Base-by-base conservation (phyloP, 1,139 yeast species). In the Lodderomyces metapsilosis region DNA sequence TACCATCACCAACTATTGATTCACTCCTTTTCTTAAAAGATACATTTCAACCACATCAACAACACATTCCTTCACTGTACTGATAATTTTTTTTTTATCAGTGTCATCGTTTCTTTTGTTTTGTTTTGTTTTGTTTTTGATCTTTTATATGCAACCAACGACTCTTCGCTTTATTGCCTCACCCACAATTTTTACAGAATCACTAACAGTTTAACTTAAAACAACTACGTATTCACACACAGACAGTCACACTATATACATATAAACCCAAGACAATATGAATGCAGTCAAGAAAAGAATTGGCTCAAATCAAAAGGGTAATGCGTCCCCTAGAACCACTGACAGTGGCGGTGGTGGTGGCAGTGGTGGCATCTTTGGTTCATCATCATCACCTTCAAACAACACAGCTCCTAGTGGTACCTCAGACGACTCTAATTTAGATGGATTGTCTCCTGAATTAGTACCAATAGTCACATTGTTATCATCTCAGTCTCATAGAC, bases 401-500 rank as follows among this genome's bases (percentile, higher is more conserved):
- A 15, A 23, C 12, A 10, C 15, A 15, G 11, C 17, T 4, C 34
- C 44, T 3, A 27, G 46, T 16, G 43, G 42, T n/a, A 17, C 48
- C 9, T n/a, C 16, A 3, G 51, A 45, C 30, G 33, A 44, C 11
- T 30, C 21, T 18, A 35, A 37, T 34, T 41, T 43, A 9, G 67
- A 61, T 17, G 69, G 59, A 10, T 51, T 71, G 28, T 68, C 76
- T n/a, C 91, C 91, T 0, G 94, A 84, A 58, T 62, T 85, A 38
- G 75, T 85, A 3, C 95, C 95, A 1, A 83, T 85, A 6, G 85
- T 84, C 34, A 82, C 92, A 0, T 64, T 85, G 23, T 62, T 85
- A 21, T 76, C 87, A 22, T 85, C 89, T 1, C 94, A 85, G 53
- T 62, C 80, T 1, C 88, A 84, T 57, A 73, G 95, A 44, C 74